A percentile compares a stretch with the other conserved stretches of the same genome.
These are phyloP conservation scores for Pythium vanterpoolii DNA, from an alignment of 352 stramenopile species.

Conservation along the genomic window DNA sequence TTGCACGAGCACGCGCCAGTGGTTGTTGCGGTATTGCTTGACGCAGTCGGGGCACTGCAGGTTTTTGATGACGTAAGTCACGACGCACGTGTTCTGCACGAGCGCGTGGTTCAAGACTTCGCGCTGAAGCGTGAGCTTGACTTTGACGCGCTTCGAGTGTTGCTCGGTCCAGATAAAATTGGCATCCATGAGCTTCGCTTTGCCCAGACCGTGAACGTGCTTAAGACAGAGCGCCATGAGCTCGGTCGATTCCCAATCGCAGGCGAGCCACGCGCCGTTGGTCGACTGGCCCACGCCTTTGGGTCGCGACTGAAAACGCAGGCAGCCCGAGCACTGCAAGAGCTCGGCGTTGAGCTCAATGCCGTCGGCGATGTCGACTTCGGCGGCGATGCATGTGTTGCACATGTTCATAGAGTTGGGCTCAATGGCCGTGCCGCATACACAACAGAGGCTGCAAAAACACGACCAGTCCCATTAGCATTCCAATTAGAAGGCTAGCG, in stretches of 20 bases:
- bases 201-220: constrained; percentile 54
- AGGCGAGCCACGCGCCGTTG: constrained; percentile 48
- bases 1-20: constrained; percentile 67
- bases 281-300: constrained; percentile 41
- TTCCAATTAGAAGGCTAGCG: no score
- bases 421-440: constrained; percentile 58
- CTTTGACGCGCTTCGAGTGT: constrained; percentile 76
- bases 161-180: constrained; percentile 82
- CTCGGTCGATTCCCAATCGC: constrained; percentile 71
- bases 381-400: constrained; percentile 51
- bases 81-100: constrained; percentile 61
- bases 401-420: constrained; percentile 83
- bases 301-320: constrained; percentile 59
- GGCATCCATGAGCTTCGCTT: constrained; percentile 76
- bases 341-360: constrained; percentile 51
- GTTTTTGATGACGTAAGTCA: constrained; percentile 63
- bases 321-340: constrained; percentile 60
- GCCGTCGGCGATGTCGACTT: constrained; percentile 72
- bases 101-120: constrained; percentile 71
- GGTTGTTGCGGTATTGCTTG: constrained; percentile 69
- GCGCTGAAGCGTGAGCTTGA: constrained; percentile 63
- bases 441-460: constrained; percentile 28
- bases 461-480: constrained; percentile 19
- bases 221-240: constrained; percentile 79
- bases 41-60: constrained; percentile 71